Base-by-base conservation (phyloP, 345 rosid genomes). In the Carallia pectinifolia region DNA sequence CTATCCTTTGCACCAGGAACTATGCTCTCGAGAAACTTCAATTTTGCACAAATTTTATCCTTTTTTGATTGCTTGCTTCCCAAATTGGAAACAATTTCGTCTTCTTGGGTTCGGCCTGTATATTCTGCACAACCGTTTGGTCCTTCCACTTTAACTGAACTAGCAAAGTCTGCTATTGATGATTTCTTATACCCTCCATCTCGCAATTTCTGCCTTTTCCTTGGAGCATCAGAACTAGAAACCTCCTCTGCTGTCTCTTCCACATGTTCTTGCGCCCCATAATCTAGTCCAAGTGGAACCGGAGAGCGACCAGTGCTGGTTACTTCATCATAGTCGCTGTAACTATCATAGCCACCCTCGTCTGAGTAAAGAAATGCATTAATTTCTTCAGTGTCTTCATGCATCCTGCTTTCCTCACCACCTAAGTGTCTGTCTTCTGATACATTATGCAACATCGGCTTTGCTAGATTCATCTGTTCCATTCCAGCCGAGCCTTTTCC, bases 221-320 rank as follows among this genome's bases (percentile, higher is more conserved):
- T 80, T 65, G 89, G 89, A 71, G 82, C 71, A 70, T 78, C 74
- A 75, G 81, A 79, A 78, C 86, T 81, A 67, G 76, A 77, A 65
- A 80, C 84, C 77, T 81, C 91, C 83, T 85, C 88, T 33, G 69
- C 53, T 59, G 62, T 67, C 39, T 61, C 71, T 33, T 55, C 72
- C n/a, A 39, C 62, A 53, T 61, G 52, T 40, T 50, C 67, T 73
- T 31, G 67, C 30, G n/a, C 38, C 36, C 36, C 63, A 54, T n/a
- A 31, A 61, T 60, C 50, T 66, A 30, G 34, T 30, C 53, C 63
- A 54, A 73, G 31, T 54, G 53, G 55, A 40, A 31, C 1, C 27
- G 77, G 77, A n/a, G 71, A 74, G 63, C 54, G 77, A 27, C 67
- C 77, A 38, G 71, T 74, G 67, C 77, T 74, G 23, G 58, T 74